Evolutionary conservation across 2,329 filamentous ascomycete species (phyloP), one percentile per base, ranked within the genome.

Genomic region (Huntiella omanensis): DNA sequence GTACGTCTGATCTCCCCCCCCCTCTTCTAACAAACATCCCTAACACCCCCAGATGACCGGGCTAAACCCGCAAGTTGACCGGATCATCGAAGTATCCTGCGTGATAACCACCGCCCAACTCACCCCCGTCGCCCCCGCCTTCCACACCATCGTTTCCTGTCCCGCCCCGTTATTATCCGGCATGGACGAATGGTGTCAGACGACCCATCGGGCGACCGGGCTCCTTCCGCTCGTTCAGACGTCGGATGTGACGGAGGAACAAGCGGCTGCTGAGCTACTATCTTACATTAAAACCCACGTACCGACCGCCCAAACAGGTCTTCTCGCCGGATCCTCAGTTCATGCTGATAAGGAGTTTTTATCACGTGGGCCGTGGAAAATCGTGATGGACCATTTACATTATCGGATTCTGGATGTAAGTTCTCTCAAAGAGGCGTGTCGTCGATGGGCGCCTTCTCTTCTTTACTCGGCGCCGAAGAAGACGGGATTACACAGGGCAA

Each of bases 391-490:
- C 48, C 75, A 91, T 61, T 66, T 98, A 53, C 83, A 93, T 62
- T 86, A 98, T 62, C 75, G 91, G 12, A 82, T 98, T 52, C 64
- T 96, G 41, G 91, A 98, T 59, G 85, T 96, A 46, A 95, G 86
- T 61, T 73, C 77, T 40, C 74, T 96, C 57, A 96, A 96, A 64
- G 91, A 98, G 65, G 87, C 84, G 16, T 82, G 79, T 13, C 73
- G 76, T 52, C 71, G 88, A 40, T 98, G 91, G 88, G 78, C 76
- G 38, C 59, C 66, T n/a, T 19, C 17, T 19, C 17, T 19, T 19
- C 17, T 19, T 1, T 19, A 19, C 17, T 19, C 67, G 39, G 76
- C 73, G 22, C 87, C 88, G 10, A 61, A 57, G 51, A 96, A 96
- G 67, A 73, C 72, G 58, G 75, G 73, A 34, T 65, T 77, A 44